Evolutionary conservation across 1,139 yeast species (phyloP).

Genomic region (Nadsonia commutata): DNA sequence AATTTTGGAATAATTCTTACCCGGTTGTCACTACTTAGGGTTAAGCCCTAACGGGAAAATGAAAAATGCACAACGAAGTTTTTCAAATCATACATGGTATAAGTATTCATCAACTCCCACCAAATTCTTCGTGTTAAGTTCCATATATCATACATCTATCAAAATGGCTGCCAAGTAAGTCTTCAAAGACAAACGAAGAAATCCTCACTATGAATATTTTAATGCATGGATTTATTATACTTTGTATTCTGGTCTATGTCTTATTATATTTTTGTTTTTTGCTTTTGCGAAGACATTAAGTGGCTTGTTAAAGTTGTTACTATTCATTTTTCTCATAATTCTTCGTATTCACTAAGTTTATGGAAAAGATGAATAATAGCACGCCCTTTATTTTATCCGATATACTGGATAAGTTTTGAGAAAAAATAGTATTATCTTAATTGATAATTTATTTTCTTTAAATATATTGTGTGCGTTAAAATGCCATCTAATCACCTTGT

Average conservation of each 20-base stretch:
- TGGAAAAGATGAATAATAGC: not conserved
- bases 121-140: no score
- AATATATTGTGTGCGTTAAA: not conserved
- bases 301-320: not conserved
- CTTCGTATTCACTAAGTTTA: no score
- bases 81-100: no score
- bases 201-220: not conserved
- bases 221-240: not conserved
- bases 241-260: not conserved
- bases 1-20: no score
- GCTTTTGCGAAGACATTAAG: not conserved
- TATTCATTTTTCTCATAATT: not conserved
- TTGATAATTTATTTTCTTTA: not conserved
- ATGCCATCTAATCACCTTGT: not conserved
- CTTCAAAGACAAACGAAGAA: not conserved
- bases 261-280: not conserved
- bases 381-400: not conserved
- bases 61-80: no score
- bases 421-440: not conserved
- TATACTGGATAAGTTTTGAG: not conserved
- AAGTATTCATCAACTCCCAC: no score
- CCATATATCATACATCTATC: no score
- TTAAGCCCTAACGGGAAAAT: no score
- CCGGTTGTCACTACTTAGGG: no score
- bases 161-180: conserved; percentile 1